These are phyloP conservation scores for Suillus occidentalis DNA, from an alignment of 768 basidiomycete species.

Conservation along the genomic window DNA sequence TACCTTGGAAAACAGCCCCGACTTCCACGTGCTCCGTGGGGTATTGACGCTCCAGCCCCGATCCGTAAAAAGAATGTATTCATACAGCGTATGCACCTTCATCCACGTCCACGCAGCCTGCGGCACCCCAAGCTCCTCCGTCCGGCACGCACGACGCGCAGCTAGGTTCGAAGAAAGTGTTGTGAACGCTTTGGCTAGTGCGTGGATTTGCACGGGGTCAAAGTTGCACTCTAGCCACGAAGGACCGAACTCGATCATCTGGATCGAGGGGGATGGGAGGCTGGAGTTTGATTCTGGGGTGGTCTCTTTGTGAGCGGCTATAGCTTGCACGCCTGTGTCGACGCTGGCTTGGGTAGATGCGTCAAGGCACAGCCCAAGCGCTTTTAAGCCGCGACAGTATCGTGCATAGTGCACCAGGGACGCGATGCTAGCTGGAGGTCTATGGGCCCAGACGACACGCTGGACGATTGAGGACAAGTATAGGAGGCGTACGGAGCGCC, in stretches of 20 bases:
- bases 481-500: background rate
- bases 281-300: background rate
- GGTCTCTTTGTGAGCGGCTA: background rate
- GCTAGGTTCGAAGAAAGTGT: background rate
- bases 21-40: background rate
- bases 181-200: background rate
- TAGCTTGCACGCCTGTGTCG: background rate
- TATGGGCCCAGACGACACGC: background rate
- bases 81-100: constrained; percentile 1
- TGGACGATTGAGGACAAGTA: background rate
- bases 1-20: background rate
- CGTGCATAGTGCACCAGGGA: background rate
- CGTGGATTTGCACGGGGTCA: background rate
- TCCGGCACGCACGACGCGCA: background rate
- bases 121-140: background rate
- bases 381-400: constrained; percentile 2
- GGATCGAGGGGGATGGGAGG: background rate
- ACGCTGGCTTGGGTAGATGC: background rate
- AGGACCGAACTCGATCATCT: constrained; percentile 1
- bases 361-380: background rate
- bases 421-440: background rate
- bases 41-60: background rate
- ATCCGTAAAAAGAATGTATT: background rate
- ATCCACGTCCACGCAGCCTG: constrained; percentile 4
- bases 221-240: constrained; percentile 4